Evolutionary conservation across 345 rosid species (phyloP).

Genomic region (Salix koriyanagi): DNA sequence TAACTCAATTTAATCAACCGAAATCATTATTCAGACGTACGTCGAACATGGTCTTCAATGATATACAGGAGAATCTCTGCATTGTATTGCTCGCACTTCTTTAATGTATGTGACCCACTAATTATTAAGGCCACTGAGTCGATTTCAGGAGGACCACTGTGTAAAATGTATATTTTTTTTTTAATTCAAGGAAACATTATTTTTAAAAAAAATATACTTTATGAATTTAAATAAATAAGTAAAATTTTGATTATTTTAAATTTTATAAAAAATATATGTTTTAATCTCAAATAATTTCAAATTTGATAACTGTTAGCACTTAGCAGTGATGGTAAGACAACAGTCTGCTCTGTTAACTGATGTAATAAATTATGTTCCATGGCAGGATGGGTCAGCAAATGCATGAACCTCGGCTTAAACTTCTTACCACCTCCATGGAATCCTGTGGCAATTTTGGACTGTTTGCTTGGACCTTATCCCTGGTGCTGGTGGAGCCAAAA

Average conservation of each 20-base stretch:
- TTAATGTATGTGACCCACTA: background rate
- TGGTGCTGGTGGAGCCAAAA: background rate
- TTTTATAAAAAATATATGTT: too few species aligned
- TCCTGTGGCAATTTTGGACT: background rate
- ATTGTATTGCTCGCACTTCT: background rate
- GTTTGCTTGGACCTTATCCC: background rate
- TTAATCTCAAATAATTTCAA: too few species aligned
- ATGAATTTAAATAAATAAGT: accelerated
- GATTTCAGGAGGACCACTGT: background rate
- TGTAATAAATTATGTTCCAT: background rate
- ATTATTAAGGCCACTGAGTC: background rate
- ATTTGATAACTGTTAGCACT: too few species aligned
- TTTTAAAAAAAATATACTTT: too few species aligned
- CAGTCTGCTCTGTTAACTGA: too few species aligned
- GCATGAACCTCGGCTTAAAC: background rate
- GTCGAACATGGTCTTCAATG: too few species aligned
- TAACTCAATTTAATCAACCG: too few species aligned
- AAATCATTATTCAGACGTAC: too few species aligned
- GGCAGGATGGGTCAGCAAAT: background rate
- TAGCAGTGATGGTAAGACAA: too few species aligned
- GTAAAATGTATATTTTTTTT: background rate
- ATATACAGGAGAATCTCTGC: background rate
- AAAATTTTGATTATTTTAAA: too few species aligned
- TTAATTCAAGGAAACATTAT: too few species aligned
- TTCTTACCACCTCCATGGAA: background rate